Evolutionary conservation across 1,139 yeast genomes (phyloP).

Genomic region (Fermentozyma sake): DNA sequence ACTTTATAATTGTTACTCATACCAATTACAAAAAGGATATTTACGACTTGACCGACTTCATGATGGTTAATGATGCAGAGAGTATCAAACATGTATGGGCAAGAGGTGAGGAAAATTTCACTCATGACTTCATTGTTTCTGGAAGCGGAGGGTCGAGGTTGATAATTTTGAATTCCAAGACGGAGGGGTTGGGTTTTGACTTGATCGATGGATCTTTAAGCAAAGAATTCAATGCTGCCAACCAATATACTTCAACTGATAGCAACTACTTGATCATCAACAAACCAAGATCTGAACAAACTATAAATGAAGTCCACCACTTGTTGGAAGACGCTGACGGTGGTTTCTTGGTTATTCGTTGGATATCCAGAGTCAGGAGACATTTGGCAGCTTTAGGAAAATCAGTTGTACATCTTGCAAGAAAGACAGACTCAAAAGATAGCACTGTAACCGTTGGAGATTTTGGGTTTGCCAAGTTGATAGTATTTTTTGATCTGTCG

Average conservation of each 20-base stretch:
- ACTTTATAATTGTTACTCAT: slow-evolving; percentile 12
- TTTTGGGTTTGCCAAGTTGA: slow-evolving; percentile 33
- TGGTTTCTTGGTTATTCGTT: slow-evolving; percentile 15
- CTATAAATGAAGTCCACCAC: slow-evolving; percentile 27
- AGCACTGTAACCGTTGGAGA: slow-evolving; percentile 8
- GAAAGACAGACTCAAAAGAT: slow-evolving; percentile 4
- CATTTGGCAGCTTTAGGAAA: slow-evolving; percentile 36
- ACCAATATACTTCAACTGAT: slow-evolving; percentile 5
- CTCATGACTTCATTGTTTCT: slow-evolving; percentile 7
- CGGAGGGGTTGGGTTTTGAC: slow-evolving; percentile 8
- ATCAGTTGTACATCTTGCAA: slow-evolving; percentile 14
- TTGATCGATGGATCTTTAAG: slow-evolving; percentile 10
- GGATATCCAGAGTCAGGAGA: slow-evolving; percentile 22
- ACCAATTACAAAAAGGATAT: slow-evolving; percentile 13
- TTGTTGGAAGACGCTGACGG: slow-evolving; percentile 27
- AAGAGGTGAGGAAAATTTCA: slow-evolving; percentile 2
- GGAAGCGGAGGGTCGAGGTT: slow-evolving; percentile 6
- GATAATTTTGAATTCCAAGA: slow-evolving; percentile 4
- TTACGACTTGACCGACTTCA: slow-evolving; percentile 27
- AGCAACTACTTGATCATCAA: slow-evolving; percentile 18
- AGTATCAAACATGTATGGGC: slow-evolving; percentile 12
- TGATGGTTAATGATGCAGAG: slow-evolving; percentile 16
- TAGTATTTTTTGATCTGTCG: slow-evolving; percentile 25
- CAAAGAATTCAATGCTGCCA: slow-evolving; percentile 4
- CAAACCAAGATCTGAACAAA: slow-evolving; percentile 27